Evolutionary conservation across 2,329 filamentous ascomycete species (phyloP), one percentile per base, ranked within the genome.

Genomic region (Grosmannia clavigera): DNA sequence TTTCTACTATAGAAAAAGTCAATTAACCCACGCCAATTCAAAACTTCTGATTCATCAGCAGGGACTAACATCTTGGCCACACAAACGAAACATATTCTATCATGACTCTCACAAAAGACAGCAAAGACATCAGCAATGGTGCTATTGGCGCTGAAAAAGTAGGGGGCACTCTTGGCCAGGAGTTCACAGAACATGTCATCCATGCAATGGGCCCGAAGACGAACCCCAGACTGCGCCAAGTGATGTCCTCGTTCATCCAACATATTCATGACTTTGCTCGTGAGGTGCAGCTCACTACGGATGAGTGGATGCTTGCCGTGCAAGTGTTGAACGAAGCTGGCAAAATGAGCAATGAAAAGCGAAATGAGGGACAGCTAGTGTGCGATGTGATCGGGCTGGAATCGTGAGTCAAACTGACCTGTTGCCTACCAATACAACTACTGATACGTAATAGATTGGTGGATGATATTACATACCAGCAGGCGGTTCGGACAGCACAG

Each of bases 191-290:
- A 67, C 74, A 76, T 64, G 83, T 87, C 69, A 78, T 87, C 70
- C 78, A 82, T 64, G 77, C 82, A 65, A 86, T 84, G 68, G 83
- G 84, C 16, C 81, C 83, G 57, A 80, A 82, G 60, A 82, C 82
- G 22, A 73, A 78, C 64, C 80, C 82, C 52, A 78, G 85, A 60
- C 77, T 80, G 64, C 78, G 79, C 62, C 72, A 81, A 64, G 74
- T 87, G 66, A 76, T 87, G 74, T 70, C 76, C 61, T 76, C 77
- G 55, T 72, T 86, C 62, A 79, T 87, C 67, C 76, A 74, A 54
- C 84, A 87, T 72, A 77, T 87, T 53, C 84, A 87, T 71, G 83
- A 85, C 70, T 87, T 87, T 70, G 81, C 82, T 16, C 79, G 84
- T 51, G 84, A 87, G 68, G 80, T 85, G 62, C 79, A 86, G 68